Evolutionary conservation across 2,329 filamentous ascomycete species (phyloP), one percentile per base, ranked within the genome.

Genomic region (Xylariaceae sp.): DNA sequence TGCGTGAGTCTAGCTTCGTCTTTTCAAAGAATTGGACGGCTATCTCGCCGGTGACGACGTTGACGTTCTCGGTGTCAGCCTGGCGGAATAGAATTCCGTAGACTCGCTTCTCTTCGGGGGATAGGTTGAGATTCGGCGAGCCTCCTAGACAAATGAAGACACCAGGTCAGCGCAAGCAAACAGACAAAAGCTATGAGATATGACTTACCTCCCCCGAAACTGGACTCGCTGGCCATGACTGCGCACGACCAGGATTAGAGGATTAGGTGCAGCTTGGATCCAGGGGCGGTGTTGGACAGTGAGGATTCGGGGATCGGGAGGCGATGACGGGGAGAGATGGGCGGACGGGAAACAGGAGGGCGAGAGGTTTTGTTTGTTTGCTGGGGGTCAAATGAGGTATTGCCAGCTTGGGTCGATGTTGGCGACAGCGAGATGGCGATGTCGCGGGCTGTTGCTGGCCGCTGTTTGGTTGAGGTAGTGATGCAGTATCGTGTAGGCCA

Each of bases 1-100:
- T 80, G 56, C 89, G 85, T 48, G 92, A 90, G 56, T 93, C 85
- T 45, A 99, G 79, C 62, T 89, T 87, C 42, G 94, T 97, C 78
- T 94, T 94, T 73, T 97, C 92, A 69, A 99, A 99, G 78, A 99
- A 97, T 70, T 91, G 90, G 70, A 99, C 92, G 53, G 94, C 94
- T 56, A 95, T 82, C 73, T 99, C 94, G 71, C 94, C 94, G 16
- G 94, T 97, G 33, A 99, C 90, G 59, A 97, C 91, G 50, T 92
- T 91, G 52, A 96, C 87, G 68, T 84, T 88, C 63, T 97, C 94
- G 54, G 87, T 88, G 73, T 99, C 94, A 60, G 94, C 94, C 65
- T 91, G 87, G 70, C 89, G 86, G 75, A 99, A 97, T 58, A 99
- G 86, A 72, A 94, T 90, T 63, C 88, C 90, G 72, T 95, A 99